These are phyloP conservation scores for Diaporthe sp. DNA, from an alignment of 2,329 filamentous ascomycete genomes.

Conservation along the genomic window DNA sequence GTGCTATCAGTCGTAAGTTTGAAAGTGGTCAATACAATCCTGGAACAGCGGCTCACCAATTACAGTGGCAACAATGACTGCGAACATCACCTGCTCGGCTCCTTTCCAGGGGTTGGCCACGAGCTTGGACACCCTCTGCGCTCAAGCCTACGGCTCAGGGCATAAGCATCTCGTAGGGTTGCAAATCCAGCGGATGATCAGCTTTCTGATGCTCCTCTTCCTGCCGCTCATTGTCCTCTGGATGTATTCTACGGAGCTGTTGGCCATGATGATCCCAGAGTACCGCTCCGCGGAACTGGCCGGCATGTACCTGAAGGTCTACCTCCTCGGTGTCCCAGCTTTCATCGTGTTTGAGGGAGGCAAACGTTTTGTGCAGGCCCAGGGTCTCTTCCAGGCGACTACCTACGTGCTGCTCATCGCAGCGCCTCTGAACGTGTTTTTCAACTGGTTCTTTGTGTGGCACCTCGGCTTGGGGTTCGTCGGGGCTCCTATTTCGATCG, in stretches of 20 bases:
- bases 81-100: slow-evolving; percentile 81
- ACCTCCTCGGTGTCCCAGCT: slow-evolving; percentile 77
- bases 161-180: slow-evolving; percentile 88
- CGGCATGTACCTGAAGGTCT: slow-evolving; percentile 77
- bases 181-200: slow-evolving; percentile 83
- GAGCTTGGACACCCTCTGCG: slow-evolving; percentile 89
- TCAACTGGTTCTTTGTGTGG: slow-evolving; percentile 87
- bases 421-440: slow-evolving; percentile 79
- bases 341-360: slow-evolving; percentile 81
- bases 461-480: slow-evolving; percentile 74
- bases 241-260: slow-evolving; percentile 73
- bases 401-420: slow-evolving; percentile 81
- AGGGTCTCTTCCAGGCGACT: slow-evolving; percentile 83
- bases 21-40: neutral
- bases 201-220: slow-evolving; percentile 77
- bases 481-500: slow-evolving; percentile 82
- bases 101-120: slow-evolving; percentile 89
- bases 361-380: slow-evolving; percentile 85
- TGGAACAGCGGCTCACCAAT: slow-evolving; percentile 32
- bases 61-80: slow-evolving; percentile 77
- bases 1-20: slow-evolving; percentile 66
- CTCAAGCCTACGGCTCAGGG: slow-evolving; percentile 93
- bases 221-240: slow-evolving; percentile 78
- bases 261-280: slow-evolving; percentile 76
- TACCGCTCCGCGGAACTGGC: slow-evolving; percentile 76